Base-by-base conservation (phyloP, 805 yeast species). In the Saccharomyces mikatae region DNA sequence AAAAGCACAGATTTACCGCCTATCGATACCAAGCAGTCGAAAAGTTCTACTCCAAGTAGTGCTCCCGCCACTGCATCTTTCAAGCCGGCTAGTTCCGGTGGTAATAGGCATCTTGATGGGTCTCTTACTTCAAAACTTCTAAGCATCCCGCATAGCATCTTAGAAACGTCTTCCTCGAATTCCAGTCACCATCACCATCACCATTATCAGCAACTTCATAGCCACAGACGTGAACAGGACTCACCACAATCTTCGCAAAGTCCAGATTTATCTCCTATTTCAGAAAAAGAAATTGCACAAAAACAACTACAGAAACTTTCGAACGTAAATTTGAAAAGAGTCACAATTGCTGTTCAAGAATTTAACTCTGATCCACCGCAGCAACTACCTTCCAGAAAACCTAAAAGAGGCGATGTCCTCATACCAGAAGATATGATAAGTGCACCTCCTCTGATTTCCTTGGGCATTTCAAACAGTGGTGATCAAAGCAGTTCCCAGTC, bases 341-440 rank as follows among this genome's bases (percentile, higher is more conserved):
- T 89, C 4, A 78, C 82, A 0, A 91, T 91, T 69, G 89, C 94
- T 0, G 76, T 89, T 4, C 87, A 87, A 51, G 81, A 84, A 52
- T 79, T 89, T 57, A 77, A 76, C 0, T 76, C 75, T 57, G 97
- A 91, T 68, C 97, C 97, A 1, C 96, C 96, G 1, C 97, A 91
- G 65, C 96, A 90, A 66, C 87, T 91, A 57, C 97, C 97, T 1
- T 86, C 96, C 1, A 74, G 96, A 64, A 79, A 77, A 56, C 97
- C 97, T 6, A 76, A 84, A 59, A 77, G 79, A 61, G 97, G 97
- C 6, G 86, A 89, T 64, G 90, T 85, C 24, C 76, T 80, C 10
- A 76, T 80, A 17, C 89, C 91, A 0, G 88, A 85, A 47, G 92
- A 87, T 63, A 62, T 86, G 57, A 56, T 74, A 30, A 68, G 75